These are phyloP conservation scores for Exophiala sideris DNA, from an alignment of 2,329 filamentous ascomycete species.

Conservation along the genomic window DNA sequence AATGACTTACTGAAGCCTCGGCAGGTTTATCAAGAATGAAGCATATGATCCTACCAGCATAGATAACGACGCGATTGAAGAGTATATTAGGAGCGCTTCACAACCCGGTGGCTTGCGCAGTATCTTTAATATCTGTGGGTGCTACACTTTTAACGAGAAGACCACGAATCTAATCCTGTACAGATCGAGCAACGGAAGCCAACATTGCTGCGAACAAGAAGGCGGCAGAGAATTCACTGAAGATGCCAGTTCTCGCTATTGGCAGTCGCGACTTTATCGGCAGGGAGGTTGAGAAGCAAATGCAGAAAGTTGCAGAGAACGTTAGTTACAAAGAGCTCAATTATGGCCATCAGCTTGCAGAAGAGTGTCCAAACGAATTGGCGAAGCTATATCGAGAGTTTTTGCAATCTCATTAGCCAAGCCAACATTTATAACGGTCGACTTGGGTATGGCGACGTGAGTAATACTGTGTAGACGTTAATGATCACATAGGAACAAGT, in stretches of 20 bases:
- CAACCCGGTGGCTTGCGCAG: conserved; percentile 15
- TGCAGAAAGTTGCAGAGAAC: conserved; percentile 12
- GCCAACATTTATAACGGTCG: too few species aligned
- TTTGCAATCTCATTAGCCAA: not conserved
- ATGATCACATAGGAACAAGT: too few species aligned
- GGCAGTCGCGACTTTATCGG: conserved; percentile 15
- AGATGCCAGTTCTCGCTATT: conserved; percentile 15
- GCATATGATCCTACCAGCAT: conserved; percentile 15
- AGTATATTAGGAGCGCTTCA: conserved; percentile 11
- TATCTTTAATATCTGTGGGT: conserved; percentile 12
- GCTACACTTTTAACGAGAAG: not conserved
- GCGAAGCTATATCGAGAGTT: conserved; percentile 10
- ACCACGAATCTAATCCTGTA: not conserved
- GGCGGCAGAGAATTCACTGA: conserved; percentile 5
- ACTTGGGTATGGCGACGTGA: too few species aligned
- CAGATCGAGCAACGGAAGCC: conserved; percentile 6
- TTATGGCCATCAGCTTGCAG: conserved; percentile 18
- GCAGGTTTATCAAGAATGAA: conserved; percentile 18
- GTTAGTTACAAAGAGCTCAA: conserved; percentile 15
- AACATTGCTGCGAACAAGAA: conserved; percentile 11
- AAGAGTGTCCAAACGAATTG: conserved; percentile 16
- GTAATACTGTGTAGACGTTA: too few species aligned
- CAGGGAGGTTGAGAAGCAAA: conserved; percentile 14
- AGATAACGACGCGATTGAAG: conserved; percentile 17
- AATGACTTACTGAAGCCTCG: not conserved